phyloP scores from a whole-genome alignment of 129 eudicot genomes.

The Calendula officinalis region DNA sequence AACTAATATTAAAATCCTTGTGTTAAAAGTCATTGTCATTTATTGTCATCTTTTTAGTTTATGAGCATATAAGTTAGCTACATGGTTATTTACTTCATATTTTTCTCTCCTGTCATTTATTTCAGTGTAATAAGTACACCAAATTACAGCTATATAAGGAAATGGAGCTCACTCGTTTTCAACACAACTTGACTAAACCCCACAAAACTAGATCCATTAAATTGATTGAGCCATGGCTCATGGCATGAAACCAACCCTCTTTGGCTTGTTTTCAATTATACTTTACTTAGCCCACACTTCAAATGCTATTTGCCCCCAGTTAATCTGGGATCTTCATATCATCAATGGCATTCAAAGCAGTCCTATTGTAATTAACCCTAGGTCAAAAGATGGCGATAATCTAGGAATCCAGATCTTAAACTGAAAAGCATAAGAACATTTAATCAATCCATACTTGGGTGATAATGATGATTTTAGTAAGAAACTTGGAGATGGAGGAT shows the following conservation, averaged over 20 bases:
- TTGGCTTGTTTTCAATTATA: not conserved
- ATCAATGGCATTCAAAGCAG: not conserved
- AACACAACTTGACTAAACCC: not conserved
- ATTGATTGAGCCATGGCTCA: constrained; percentile 8
- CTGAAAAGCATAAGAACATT: no score
- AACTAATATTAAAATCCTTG: no score
- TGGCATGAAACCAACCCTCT: constrained; percentile 8
- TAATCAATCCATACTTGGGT: no score
- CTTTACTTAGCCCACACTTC: constrained; percentile 12
- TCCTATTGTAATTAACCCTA: not conserved
- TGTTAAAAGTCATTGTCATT: no score
- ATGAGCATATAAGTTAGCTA: no score
- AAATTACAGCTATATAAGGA: not conserved
- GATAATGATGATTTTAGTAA: no score
- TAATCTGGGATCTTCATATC: constrained; percentile 11
- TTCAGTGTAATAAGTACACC: not conserved
- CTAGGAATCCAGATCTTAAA: not conserved
- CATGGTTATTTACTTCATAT: not conserved
- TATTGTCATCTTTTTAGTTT: no score
- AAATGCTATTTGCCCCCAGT: constrained; percentile 8
- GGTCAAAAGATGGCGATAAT: not conserved
- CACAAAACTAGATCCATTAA: no score
- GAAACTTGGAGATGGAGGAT: no score
- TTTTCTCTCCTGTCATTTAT: not conserved
- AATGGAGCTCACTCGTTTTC: not conserved